A percentile compares a stretch with the other conserved stretches of the same genome.
phyloP scores from a whole-genome alignment of 2,329 filamentous ascomycete genomes.

The Trichoderma sp. region DNA sequence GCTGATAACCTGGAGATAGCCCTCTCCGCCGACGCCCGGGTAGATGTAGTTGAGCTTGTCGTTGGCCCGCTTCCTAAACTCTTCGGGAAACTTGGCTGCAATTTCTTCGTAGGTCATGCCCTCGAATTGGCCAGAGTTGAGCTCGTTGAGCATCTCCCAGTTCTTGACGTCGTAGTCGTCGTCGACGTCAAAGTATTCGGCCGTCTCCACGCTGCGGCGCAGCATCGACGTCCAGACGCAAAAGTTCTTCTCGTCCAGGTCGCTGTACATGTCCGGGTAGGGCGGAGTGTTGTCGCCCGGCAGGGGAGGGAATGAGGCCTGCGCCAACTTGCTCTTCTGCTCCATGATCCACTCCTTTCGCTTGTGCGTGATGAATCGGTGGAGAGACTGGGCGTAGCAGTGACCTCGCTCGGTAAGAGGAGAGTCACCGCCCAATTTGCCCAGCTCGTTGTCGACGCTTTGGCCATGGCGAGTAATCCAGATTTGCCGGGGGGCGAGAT shows the following conservation, averaged over 20 bases:
- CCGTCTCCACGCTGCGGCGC: constrained; percentile 83
- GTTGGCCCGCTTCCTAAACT: constrained; percentile 75
- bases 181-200: constrained; percentile 83
- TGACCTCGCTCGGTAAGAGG: constrained; percentile 78
- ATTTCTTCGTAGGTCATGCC: constrained; percentile 95
- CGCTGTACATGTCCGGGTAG: constrained; percentile 78
- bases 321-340: constrained; percentile 75
- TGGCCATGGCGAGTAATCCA: constrained; percentile 98
- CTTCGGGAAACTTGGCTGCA: constrained; percentile 72
- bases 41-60: constrained; percentile 98
- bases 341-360: constrained; percentile 79
- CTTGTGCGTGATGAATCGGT: constrained; percentile 81
- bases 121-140: constrained; percentile 91
- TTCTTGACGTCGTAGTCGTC: constrained; percentile 97
- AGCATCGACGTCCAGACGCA: constrained; percentile 99
- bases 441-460: constrained; percentile 81
- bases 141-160: constrained; percentile 96
- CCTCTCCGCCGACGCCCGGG: constrained; percentile 91
- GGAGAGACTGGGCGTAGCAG: constrained; percentile 75
- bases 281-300: constrained; percentile 92
- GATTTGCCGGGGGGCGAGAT: constrained; percentile 90
- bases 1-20: constrained; percentile 96
- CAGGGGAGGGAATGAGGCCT: constrained; percentile 82
- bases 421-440: constrained; percentile 90
- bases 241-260: constrained; percentile 80